Evolutionary conservation across 495 filamentous ascomycete species (phyloP).

Genomic region (Trichoderma orchidacearum): DNA sequence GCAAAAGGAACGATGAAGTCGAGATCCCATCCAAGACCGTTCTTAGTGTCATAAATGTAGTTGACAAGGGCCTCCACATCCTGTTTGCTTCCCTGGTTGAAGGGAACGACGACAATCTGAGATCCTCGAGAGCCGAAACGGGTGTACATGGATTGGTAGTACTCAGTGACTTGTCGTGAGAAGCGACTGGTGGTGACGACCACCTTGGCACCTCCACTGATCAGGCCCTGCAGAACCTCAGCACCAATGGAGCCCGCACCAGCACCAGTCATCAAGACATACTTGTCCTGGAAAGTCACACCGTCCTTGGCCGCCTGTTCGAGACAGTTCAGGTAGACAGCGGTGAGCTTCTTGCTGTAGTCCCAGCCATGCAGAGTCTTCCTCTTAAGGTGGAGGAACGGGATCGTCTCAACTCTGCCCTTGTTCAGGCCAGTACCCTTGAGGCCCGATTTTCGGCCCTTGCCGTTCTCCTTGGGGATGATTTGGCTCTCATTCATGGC

Average conservation of each 20-base stretch:
- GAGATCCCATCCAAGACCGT: conserved; percentile 92
- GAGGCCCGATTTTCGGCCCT: conserved; percentile 42
- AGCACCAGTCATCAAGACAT: conserved; percentile 95
- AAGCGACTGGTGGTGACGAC: conserved; percentile 92
- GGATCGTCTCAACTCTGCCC: conserved; percentile 91
- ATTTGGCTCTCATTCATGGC: conserved; percentile 98
- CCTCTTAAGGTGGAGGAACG: conserved; percentile 93
- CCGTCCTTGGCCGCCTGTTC: conserved; percentile 77
- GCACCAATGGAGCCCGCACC: conserved; percentile 97
- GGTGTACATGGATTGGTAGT: conserved; percentile 98
- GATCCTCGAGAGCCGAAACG: conserved; percentile 87
- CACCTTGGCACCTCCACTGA: conserved; percentile 93
- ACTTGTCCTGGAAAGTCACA: conserved; percentile 86
- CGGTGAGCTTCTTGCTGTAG: conserved; percentile 96
- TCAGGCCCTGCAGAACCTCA: conserved; percentile 92
- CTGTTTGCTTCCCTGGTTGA: conserved; percentile 97
- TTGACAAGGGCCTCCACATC: conserved; percentile 86
- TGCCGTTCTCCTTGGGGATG: conserved; percentile 65
- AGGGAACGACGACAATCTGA: conserved; percentile 92
- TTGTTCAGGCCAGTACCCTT: conserved; percentile 46
- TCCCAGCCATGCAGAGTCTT: conserved; percentile 94
- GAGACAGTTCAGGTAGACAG: conserved; percentile 78
- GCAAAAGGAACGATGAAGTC: conserved; percentile 96
- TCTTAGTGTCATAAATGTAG: conserved; percentile 96
- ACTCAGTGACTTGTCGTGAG: conserved; percentile 95